phyloP scores from a whole-genome alignment of 495 filamentous ascomycete species.

The Parathielavia appendiculata region DNA sequence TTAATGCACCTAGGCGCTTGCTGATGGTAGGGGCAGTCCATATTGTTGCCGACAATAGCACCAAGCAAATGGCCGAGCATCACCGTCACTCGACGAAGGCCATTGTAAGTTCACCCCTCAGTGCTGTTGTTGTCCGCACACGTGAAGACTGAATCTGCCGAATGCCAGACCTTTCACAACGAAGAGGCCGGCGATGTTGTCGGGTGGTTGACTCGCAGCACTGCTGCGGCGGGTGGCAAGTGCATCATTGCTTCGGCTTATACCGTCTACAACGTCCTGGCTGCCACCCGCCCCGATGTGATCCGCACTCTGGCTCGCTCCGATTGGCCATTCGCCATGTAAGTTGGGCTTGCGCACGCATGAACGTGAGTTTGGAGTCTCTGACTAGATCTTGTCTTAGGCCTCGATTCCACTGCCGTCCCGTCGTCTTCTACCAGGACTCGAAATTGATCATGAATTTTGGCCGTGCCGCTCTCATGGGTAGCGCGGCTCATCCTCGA shows the following conservation, averaged over 20 bases:
- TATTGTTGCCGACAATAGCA: slow-evolving; percentile 46
- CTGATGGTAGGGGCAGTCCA: slow-evolving; percentile 40
- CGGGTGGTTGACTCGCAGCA: slow-evolving; percentile 54
- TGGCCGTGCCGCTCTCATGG: slow-evolving; percentile 54
- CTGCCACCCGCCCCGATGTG: slow-evolving; percentile 56
- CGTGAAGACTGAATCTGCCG: background rate
- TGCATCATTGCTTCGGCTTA: slow-evolving; percentile 57
- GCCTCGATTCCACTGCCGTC: slow-evolving; percentile 49
- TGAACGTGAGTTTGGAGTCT: slow-evolving; percentile 8
- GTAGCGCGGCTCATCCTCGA: slow-evolving; percentile 52
- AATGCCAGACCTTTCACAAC: slow-evolving; percentile 62
- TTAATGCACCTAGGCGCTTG: background rate
- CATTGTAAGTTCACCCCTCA: slow-evolving; percentile 37
- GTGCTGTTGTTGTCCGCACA: background rate
- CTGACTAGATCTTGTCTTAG: slow-evolving; percentile 25
- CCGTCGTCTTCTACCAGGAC: slow-evolving; percentile 53
- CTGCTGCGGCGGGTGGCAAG: slow-evolving; percentile 53
- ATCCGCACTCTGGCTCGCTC: slow-evolving; percentile 52
- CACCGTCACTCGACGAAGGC: slow-evolving; percentile 48
- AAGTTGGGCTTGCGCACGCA: slow-evolving; percentile 21
- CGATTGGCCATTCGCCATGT: slow-evolving; percentile 63
- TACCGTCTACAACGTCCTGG: slow-evolving; percentile 61
- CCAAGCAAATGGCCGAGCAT: slow-evolving; percentile 40
- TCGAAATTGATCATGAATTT: slow-evolving; percentile 56
- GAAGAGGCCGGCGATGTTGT: slow-evolving; percentile 65